Conservation (phyloP, 768 basidiomycete species). For the Crepidotus variabilis region DNA sequence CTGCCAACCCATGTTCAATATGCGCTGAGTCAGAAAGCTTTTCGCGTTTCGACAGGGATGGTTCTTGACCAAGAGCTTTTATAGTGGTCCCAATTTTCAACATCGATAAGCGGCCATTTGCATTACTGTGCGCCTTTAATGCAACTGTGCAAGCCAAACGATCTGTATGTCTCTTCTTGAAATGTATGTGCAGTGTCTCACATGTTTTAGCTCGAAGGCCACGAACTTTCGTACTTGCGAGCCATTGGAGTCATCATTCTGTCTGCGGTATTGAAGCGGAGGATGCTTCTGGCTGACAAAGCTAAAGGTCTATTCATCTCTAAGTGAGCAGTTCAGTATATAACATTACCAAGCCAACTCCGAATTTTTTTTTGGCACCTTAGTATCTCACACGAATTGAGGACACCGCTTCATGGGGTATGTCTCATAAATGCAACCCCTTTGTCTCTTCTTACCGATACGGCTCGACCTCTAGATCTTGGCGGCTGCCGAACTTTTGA, state of each 20-base stretch:
- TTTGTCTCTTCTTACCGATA: constrained; percentile 1
- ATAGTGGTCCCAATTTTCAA: constrained; percentile 90
- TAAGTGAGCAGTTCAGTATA: constrained; percentile 57
- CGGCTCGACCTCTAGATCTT: constrained; percentile 62
- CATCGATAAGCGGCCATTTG: constrained; percentile 89
- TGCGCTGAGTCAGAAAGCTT: constrained; percentile 65
- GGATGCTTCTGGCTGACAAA: constrained; percentile 94
- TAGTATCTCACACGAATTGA: constrained; percentile 87
- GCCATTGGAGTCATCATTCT: constrained; percentile 94
- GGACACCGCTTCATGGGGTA: constrained; percentile 90
- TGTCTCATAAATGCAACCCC: constrained; percentile 40
- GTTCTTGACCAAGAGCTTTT: constrained; percentile 1
- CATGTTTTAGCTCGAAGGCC: constrained; percentile 69
- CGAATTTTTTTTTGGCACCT: not conserved
- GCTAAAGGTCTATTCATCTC: constrained; percentile 91
- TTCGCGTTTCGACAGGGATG: not conserved
- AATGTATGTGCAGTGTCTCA: not conserved
- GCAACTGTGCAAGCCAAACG: constrained; percentile 75
- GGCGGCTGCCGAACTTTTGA: constrained; percentile 87
- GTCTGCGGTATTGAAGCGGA: constrained; percentile 85
- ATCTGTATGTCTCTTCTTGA: constrained; percentile 49
- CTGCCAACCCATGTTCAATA: constrained; percentile 82
- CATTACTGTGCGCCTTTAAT: constrained; percentile 88
- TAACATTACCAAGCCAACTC: not conserved
- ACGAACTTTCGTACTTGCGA: constrained; percentile 86